phyloP scores from a whole-genome alignment of 2,329 filamentous ascomycete genomes.

The Fusarium gaditjirri region DNA sequence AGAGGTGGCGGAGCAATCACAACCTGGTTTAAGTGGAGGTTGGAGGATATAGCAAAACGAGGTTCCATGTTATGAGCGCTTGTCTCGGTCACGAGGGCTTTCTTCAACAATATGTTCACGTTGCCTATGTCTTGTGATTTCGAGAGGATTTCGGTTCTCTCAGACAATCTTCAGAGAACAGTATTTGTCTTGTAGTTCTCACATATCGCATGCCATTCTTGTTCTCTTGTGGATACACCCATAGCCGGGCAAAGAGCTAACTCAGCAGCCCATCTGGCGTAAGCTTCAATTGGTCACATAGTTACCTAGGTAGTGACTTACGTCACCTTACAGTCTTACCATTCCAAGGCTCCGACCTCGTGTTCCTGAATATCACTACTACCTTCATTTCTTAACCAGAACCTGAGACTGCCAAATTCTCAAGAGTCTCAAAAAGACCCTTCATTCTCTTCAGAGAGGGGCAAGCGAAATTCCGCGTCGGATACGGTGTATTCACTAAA shows the following conservation, averaged over 20 bases:
- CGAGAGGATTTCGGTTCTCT: neutral
- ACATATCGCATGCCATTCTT: conserved; percentile 25
- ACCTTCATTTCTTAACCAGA: neutral
- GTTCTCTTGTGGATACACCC: neutral
- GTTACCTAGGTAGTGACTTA: conserved; percentile 15
- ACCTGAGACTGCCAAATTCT: conserved; percentile 11
- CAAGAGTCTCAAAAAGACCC: conserved; percentile 2
- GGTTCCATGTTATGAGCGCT: neutral
- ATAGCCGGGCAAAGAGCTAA: neutral
- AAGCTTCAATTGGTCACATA: conserved; percentile 3
- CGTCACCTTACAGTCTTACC: conserved; percentile 20
- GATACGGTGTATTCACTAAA: neutral
- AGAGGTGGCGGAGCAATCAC: neutral
- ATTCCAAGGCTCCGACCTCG: conserved; percentile 25
- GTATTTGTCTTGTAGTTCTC: neutral
- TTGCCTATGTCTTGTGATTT: neutral
- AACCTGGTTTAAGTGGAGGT: neutral
- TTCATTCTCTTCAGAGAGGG: neutral
- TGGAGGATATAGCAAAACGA: neutral
- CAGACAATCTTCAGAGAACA: neutral
- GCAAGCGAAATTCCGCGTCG: neutral
- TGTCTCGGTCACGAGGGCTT: neutral
- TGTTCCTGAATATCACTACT: conserved; percentile 19
- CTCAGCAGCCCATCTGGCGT: conserved; percentile 19
- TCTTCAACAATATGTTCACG: neutral